Conservation (phyloP, 306 rosid genomes). For the Gastrolobium villosum region DNA sequence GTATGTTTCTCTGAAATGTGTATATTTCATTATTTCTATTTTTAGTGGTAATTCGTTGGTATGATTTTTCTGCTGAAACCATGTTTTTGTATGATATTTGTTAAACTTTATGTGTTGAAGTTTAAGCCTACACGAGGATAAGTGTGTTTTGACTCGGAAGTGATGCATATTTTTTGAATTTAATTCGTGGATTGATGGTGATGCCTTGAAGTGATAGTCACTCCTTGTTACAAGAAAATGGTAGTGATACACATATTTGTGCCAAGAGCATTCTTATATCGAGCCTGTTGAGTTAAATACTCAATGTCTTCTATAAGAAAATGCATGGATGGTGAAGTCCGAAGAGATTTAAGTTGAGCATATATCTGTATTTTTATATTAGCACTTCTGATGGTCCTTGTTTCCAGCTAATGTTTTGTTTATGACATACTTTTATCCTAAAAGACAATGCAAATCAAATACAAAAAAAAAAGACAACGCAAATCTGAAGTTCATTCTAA, state of each 20-base stretch:
- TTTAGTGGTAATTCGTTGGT: background rate
- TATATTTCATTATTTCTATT: conserved; percentile 13
- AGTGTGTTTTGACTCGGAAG: background rate
- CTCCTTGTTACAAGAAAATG: background rate
- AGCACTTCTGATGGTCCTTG: background rate
- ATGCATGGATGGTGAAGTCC: conserved; percentile 21
- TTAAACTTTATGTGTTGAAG: background rate
- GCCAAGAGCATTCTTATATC: background rate
- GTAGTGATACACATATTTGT: background rate
- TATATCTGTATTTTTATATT: background rate
- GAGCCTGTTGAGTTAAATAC: conserved; percentile 2
- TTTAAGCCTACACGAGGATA: background rate
- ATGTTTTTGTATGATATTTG: background rate
- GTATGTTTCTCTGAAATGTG: conserved; percentile 8
- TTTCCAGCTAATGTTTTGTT: background rate
- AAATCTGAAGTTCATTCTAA: background rate
- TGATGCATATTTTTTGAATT: background rate
- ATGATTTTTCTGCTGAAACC: background rate
- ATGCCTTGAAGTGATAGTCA: background rate
- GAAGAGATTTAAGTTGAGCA: background rate
- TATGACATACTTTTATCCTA: background rate
- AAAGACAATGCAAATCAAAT: background rate
- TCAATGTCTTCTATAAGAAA: background rate
- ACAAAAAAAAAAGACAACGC: background rate
- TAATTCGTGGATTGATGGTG: background rate